phyloP scores from a whole-genome alignment of 2,329 filamentous ascomycete species.

The Venturia oleaginea region DNA sequence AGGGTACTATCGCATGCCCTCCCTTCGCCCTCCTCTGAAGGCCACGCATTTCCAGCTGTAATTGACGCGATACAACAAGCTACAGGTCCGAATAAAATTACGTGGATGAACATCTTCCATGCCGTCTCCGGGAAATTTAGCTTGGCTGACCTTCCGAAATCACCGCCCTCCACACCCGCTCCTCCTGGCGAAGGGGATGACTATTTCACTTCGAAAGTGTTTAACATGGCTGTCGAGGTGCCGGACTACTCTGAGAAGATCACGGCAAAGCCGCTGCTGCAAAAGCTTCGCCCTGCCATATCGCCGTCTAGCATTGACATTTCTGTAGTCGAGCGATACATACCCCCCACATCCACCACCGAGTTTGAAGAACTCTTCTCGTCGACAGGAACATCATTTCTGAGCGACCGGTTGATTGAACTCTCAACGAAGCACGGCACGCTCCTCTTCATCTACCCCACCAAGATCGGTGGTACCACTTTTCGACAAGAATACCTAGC shows the following conservation, averaged over 20 bases:
- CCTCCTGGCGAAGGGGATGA: constrained; percentile 43
- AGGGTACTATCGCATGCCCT: constrained; percentile 53
- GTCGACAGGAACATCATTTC: constrained; percentile 43
- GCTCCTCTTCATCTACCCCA: constrained; percentile 56
- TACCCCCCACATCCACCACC: constrained; percentile 50
- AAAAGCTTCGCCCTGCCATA: constrained; percentile 45
- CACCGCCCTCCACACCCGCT: constrained; percentile 52
- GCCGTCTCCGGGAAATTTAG: constrained; percentile 54
- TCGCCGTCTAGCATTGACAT: constrained; percentile 52
- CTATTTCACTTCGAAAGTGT: constrained; percentile 54
- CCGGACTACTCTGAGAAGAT: constrained; percentile 48
- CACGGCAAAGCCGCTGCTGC: constrained; percentile 15
- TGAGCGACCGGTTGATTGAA: constrained; percentile 53
- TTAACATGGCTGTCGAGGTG: constrained; percentile 52
- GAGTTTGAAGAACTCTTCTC: constrained; percentile 53
- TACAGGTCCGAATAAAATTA: constrained; percentile 40
- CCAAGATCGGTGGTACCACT: constrained; percentile 45
- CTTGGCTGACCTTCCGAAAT: constrained; percentile 51
- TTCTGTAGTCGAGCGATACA: constrained; percentile 54
- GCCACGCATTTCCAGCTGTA: constrained; percentile 45
- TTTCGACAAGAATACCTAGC: constrained; percentile 53
- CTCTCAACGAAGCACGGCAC: constrained; percentile 47
- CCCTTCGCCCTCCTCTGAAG: constrained; percentile 42
- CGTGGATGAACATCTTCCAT: constrained; percentile 57
- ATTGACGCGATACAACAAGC: constrained; percentile 47